These are phyloP conservation scores for Ulota crispa DNA, from an alignment of 225 moss, liverwort and hornwort species.

Conservation along the genomic window DNA sequence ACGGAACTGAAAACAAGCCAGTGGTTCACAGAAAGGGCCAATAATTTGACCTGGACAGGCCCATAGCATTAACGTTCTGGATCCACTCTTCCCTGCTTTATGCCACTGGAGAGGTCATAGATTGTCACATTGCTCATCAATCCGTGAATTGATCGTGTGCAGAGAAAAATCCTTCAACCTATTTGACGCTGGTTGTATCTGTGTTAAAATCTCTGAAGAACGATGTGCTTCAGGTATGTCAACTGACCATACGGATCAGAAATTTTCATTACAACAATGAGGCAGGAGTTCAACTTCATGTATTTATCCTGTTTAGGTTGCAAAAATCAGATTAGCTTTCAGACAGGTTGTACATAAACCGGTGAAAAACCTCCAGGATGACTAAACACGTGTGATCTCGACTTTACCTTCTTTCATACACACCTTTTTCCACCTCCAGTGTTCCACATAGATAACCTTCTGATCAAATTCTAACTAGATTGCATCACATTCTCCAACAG, in stretches of 20 bases:
- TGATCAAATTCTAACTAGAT: constrained; percentile 3
- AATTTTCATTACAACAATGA: background rate
- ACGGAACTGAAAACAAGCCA: background rate
- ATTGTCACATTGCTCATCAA: background rate
- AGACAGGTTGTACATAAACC: background rate
- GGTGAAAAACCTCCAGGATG: background rate
- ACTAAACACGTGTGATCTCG: constrained; percentile 1
- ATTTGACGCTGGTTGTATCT: background rate
- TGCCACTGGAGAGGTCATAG: background rate
- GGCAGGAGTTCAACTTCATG: background rate
- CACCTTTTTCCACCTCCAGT: constrained; percentile 11
- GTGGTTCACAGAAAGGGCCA: background rate
- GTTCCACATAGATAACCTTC: constrained; percentile 2
- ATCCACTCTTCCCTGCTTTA: background rate
- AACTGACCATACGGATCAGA: background rate
- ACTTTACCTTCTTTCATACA: constrained; percentile 14
- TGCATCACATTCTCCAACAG: background rate
- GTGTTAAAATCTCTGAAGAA: background rate
- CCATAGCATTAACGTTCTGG: background rate
- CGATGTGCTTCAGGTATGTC: background rate
- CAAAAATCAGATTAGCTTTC: constrained; percentile 4
- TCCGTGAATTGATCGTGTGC: background rate
- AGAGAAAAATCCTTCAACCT: background rate
- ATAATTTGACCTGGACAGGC: background rate
- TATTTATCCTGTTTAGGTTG: background rate